Evolutionary conservation across 2,329 filamentous ascomycete species (phyloP).

Genomic region (Emmonsiellopsis sp.): DNA sequence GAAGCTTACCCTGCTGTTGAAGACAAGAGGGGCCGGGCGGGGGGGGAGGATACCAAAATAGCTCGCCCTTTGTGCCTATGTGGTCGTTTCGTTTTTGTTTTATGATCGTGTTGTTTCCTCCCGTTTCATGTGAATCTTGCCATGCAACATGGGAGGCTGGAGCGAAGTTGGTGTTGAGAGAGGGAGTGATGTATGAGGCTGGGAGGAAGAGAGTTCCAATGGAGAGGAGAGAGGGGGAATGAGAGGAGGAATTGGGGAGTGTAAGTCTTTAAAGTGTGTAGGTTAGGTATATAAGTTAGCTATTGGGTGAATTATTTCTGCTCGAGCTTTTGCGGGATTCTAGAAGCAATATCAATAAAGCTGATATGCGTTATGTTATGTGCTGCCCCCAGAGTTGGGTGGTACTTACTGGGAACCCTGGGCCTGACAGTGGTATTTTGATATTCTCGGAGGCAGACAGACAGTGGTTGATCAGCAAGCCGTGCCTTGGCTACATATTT

Average conservation of each 20-base stretch:
- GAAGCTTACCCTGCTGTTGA: neutral
- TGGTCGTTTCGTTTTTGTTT: conserved; percentile 1
- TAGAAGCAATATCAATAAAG: conserved; percentile 2
- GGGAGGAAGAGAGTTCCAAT: neutral
- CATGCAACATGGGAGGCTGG: neutral
- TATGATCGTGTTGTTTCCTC: neutral
- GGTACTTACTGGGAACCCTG: neutral
- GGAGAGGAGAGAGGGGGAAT: neutral
- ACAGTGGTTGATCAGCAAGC: too few relatives aligned
- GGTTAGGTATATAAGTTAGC: too few relatives aligned
- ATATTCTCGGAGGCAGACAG: too few relatives aligned
- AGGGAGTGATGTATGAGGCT: conserved; percentile 1
- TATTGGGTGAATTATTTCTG: too few relatives aligned
- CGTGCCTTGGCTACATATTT: too few relatives aligned
- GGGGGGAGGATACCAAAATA: neutral
- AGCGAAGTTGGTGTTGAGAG: neutral
- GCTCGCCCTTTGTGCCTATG: neutral
- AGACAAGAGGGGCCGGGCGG: neutral
- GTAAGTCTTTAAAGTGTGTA: neutral
- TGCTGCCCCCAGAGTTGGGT: neutral
- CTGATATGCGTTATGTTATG: neutral
- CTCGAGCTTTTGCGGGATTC: neutral
- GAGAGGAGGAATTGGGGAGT: neutral
- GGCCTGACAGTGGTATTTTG: too few relatives aligned
- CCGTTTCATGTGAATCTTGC: conserved; percentile 1